Percentiles rank a stretch among this genome's conserved stretches.
These are phyloP conservation scores for Corrigiola litoralis DNA, from an alignment of 179 eudicot species.

Conservation along the genomic window DNA sequence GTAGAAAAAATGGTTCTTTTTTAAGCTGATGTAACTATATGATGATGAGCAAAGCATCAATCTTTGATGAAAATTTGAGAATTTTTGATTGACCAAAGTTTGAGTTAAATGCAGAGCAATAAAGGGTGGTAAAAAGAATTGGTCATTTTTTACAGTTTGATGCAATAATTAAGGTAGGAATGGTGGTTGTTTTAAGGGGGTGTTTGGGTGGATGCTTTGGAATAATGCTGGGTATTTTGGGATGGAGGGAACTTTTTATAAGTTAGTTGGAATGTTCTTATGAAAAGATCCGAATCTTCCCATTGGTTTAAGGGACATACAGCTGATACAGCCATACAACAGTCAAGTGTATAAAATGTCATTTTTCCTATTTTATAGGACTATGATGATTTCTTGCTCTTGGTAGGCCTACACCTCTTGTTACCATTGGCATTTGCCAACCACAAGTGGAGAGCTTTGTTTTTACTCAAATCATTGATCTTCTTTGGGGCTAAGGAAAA, in stretches of 20 bases:
- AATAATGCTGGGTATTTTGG: constrained; percentile 23
- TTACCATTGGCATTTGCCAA: no score
- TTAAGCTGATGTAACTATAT: no score
- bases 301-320: constrained; percentile 12
- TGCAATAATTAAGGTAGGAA: constrained; percentile 1
- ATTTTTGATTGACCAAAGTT: background rate
- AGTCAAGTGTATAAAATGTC: background rate
- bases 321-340: background rate
- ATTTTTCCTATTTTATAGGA: no score
- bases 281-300: constrained; percentile 29
- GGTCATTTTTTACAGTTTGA: background rate
- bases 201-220: constrained; percentile 22
- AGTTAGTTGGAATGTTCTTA: constrained; percentile 22
- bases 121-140: background rate
- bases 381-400: no score
- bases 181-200: background rate
- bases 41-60: background rate
- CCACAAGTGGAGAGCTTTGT: no score
- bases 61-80: background rate
- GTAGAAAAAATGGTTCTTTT: no score
- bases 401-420: no score
- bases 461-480: no score
- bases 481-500: no score
- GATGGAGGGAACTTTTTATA: background rate
- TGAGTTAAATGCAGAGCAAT: background rate